These are phyloP conservation scores for Epichloe brachyelytri DNA, from an alignment of 2,329 filamentous ascomycete genomes.

Conservation along the genomic window DNA sequence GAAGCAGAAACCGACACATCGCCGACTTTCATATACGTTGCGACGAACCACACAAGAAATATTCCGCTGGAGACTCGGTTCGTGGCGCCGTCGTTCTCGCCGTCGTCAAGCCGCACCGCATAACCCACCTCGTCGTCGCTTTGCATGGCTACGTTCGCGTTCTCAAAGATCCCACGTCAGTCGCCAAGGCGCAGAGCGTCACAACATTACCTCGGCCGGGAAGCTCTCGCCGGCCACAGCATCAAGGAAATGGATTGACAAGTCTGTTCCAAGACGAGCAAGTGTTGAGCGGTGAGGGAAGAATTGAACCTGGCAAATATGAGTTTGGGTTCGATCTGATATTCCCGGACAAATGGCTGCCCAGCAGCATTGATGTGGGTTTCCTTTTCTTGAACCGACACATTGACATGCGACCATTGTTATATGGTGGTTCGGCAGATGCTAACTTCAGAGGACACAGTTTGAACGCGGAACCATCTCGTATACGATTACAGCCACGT, in stretches of 20 bases:
- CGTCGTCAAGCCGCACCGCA: conserved; percentile 58
- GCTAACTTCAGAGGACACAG: conserved; percentile 32
- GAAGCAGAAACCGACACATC: conserved; percentile 48
- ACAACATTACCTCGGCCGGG: conserved; percentile 28
- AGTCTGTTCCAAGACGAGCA: conserved; percentile 74
- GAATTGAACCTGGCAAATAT: conserved; percentile 60
- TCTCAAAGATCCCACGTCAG: conserved; percentile 53
- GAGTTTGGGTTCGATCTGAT: conserved; percentile 67
- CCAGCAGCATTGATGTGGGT: conserved; percentile 91
- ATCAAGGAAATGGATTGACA: conserved; percentile 66
- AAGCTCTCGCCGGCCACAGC: conserved; percentile 33
- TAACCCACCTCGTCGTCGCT: conserved; percentile 69
- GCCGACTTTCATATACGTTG: conserved; percentile 68
- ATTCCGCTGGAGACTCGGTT: conserved; percentile 62
- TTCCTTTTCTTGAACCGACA: not conserved
- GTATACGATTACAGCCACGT: conserved; percentile 79
- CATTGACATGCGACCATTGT: not conserved
- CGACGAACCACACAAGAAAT: conserved; percentile 65
- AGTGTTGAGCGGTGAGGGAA: conserved; percentile 66
- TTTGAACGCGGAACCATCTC: conserved; percentile 91
- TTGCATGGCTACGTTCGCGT: conserved; percentile 71
- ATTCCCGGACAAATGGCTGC: conserved; percentile 55
- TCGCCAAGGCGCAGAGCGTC: conserved; percentile 35
- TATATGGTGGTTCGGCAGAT: not conserved
- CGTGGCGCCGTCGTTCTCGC: conserved; percentile 60